Evolutionary conservation across 2,329 filamentous ascomycete genomes (phyloP).

Genomic region (Trichoderma lentiforme): DNA sequence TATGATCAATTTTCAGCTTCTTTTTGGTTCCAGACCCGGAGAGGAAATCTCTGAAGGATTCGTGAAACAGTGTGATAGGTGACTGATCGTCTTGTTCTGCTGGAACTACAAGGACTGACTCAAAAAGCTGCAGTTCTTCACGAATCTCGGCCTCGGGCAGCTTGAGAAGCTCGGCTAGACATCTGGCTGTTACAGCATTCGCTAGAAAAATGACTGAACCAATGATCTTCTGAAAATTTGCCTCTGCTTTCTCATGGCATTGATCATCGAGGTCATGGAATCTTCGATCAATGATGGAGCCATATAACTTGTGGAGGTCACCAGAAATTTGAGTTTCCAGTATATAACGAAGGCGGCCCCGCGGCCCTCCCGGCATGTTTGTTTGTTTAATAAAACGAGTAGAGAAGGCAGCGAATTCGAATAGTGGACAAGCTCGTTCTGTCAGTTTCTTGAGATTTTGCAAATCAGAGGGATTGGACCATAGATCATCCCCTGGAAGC

Average conservation of each 20-base stretch:
- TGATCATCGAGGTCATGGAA: background rate
- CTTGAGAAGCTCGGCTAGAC: conserved; percentile 28
- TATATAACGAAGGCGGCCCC: conserved; percentile 23
- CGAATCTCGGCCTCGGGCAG: conserved; percentile 21
- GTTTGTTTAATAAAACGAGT: conserved; percentile 25
- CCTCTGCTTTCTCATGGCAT: conserved; percentile 15
- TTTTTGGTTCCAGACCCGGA: conserved; percentile 23
- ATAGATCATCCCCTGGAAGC: fast-evolving
- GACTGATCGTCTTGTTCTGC: background rate
- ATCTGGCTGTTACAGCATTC: conserved; percentile 28
- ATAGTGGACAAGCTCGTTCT: conserved; percentile 21
- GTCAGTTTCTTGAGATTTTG: background rate
- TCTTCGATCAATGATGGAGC: conserved; percentile 21
- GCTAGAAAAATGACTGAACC: conserved; percentile 31
- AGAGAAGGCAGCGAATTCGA: conserved; percentile 23
- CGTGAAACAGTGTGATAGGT: conserved; percentile 32
- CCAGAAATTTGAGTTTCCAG: conserved; percentile 18
- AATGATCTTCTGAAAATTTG: conserved; percentile 30
- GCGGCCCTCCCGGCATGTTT: background rate
- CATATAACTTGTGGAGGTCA: conserved; percentile 22
- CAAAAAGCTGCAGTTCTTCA: conserved; percentile 27
- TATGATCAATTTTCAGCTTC: conserved; percentile 17
- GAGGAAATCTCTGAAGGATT: conserved; percentile 37
- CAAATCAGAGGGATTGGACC: background rate
- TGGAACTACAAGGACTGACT: conserved; percentile 35